These are phyloP conservation scores for Aspergillus coremiiformis DNA, from an alignment of 495 filamentous ascomycete species.

Conservation along the genomic window DNA sequence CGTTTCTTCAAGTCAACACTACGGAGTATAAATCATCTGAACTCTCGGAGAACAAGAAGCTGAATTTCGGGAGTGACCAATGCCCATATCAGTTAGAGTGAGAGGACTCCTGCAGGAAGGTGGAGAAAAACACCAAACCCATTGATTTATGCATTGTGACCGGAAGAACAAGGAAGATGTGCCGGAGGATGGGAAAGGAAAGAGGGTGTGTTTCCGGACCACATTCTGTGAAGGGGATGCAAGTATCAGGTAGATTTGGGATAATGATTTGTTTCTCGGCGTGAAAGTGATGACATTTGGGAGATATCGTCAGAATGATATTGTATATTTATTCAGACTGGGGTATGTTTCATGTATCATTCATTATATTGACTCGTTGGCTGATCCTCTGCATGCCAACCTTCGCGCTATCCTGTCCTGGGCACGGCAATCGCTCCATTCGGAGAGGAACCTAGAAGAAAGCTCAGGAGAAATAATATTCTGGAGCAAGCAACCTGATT, in stretches of 20 bases:
- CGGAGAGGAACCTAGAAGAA: neutral
- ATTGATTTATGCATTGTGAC: constrained; percentile 3
- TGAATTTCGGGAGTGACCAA: constrained; percentile 13
- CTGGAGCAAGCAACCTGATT: neutral
- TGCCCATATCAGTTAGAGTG: constrained; percentile 9
- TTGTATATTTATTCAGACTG: neutral
- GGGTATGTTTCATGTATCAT: no score
- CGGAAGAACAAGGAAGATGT: neutral
- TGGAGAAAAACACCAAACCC: neutral
- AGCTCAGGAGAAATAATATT: neutral
- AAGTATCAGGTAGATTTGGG: constrained; percentile 9
- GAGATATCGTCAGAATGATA: neutral
- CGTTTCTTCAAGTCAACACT: constrained; percentile 1
- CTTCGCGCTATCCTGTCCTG: neutral
- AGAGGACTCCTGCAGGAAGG: constrained; percentile 3
- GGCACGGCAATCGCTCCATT: neutral
- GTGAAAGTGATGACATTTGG: constrained; percentile 9
- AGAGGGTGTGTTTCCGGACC: constrained; percentile 10
- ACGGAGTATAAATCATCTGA: constrained; percentile 2
- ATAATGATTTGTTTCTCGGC: constrained; percentile 8
- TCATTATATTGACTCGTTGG: neutral
- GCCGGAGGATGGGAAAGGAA: neutral
- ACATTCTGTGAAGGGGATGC: constrained; percentile 13
- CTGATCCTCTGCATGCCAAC: neutral
- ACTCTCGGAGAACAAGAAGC: constrained; percentile 4